phyloP scores from a whole-genome alignment of 1,139 yeast genomes.

The Taphrina wiesneri region DNA sequence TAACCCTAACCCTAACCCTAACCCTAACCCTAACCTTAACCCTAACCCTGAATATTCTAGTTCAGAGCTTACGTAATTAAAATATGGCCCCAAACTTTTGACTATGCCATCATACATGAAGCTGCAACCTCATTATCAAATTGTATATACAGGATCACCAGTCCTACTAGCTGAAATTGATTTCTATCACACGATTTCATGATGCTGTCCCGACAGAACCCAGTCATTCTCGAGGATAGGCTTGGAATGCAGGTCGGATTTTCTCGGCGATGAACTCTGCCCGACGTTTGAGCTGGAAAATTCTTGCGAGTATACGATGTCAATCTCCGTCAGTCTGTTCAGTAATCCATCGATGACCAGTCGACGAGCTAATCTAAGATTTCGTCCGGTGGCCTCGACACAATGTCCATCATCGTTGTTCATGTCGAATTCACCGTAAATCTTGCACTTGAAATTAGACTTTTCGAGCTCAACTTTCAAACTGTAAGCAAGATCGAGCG shows the following conservation, averaged over 20 bases:
- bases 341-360: not conserved
- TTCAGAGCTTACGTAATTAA: no score
- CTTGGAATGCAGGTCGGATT: no score
- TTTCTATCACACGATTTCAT: no score
- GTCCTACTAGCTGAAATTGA: no score
- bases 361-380: not conserved
- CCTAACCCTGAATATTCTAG: not conserved
- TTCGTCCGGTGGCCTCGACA: not conserved
- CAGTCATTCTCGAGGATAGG: no score
- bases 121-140: no score
- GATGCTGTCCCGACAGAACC: no score
- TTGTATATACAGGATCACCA: no score
- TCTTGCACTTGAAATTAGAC: not conserved
- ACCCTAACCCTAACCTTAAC: conserved; percentile 8
- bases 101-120: no score
- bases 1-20: conserved; percentile 10
- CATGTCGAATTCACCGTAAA: not conserved
- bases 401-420: not conserved
- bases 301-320: not conserved
- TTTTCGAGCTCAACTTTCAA: not conserved
- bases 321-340: not conserved
- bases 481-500: not conserved
- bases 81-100: no score
- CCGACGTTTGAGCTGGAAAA: not conserved
- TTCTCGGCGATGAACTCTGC: not conserved